Conservation (phyloP, 371 early-diverging fungal genomes). For the Mycotypha africana region DNA sequence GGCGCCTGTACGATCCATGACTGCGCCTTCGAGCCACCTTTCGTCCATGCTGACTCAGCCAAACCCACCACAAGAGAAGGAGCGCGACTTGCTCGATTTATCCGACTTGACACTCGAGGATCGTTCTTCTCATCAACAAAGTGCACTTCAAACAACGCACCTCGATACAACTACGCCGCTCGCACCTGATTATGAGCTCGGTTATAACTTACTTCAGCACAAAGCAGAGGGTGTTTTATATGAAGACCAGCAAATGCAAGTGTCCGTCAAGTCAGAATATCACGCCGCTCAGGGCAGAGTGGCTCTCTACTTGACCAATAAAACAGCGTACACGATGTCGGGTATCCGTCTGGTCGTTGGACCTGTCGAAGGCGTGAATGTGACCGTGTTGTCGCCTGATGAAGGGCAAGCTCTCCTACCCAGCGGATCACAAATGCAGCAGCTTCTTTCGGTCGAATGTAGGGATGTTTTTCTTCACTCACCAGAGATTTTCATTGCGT, state of each 20-base stretch:
- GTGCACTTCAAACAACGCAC: slow-evolving; percentile 6
- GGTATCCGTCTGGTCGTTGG: slow-evolving; percentile 15
- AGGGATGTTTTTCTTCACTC: slow-evolving; percentile 45
- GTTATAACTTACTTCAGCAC: slow-evolving; percentile 57
- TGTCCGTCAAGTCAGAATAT: slow-evolving; percentile 87
- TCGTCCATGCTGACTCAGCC: background rate
- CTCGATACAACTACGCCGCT: slow-evolving; percentile 26
- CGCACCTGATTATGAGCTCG: slow-evolving; percentile 51
- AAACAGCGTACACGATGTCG: slow-evolving; percentile 38
- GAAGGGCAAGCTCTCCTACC: slow-evolving; percentile 5
- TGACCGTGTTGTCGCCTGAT: background rate
- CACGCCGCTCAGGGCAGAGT: slow-evolving; percentile 81
- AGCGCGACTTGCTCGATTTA: slow-evolving; percentile 32
- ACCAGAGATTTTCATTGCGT: slow-evolving; percentile 64
- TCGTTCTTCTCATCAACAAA: too few species aligned
- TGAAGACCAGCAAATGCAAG: slow-evolving; percentile 80
- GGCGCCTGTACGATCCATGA: slow-evolving; percentile 11
- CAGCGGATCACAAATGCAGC: slow-evolving; percentile 68
- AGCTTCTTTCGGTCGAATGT: slow-evolving; percentile 72
- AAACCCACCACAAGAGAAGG: background rate
- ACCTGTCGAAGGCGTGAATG: slow-evolving; percentile 12
- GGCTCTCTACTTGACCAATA: slow-evolving; percentile 87
- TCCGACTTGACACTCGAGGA: slow-evolving; percentile 25
- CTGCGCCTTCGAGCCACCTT: slow-evolving; percentile 14
- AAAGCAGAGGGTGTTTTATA: slow-evolving; percentile 82